These are phyloP conservation scores for Rhododendron ovatum DNA, from an alignment of 148 eudicot genomes.

Conservation along the genomic window DNA sequence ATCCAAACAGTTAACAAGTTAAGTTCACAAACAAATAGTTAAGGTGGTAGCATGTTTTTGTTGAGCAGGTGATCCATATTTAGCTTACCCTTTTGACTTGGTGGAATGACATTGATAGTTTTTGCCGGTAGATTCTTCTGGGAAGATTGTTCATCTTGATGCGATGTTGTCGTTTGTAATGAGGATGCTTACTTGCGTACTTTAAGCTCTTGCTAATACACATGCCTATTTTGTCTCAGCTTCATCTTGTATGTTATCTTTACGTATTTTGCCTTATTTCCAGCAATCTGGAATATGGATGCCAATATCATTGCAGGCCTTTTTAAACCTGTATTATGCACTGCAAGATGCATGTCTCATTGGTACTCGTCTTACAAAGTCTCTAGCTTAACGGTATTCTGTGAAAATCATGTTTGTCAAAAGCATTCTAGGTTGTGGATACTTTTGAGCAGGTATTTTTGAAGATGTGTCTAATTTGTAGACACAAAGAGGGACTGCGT, in stretches of 20 bases:
- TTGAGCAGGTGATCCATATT: not conserved
- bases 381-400: not conserved
- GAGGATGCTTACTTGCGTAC: not conserved
- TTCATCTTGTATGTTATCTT: not conserved
- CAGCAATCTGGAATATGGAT: not conserved
- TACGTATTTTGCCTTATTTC: not conserved
- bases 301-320: not conserved
- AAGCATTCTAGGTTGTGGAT: not conserved
- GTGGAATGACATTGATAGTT: not conserved
- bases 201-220: not conserved
- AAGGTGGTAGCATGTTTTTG: not conserved
- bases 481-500: not conserved
- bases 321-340: not conserved
- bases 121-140: not conserved
- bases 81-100: not conserved
- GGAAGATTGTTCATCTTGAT: not conserved
- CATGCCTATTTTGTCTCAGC: conserved; percentile 2
- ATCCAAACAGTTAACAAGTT: not conserved
- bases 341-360: not conserved
- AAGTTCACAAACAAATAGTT: not conserved
- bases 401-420: not conserved
- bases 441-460: not conserved
- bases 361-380: not conserved
- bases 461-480: not conserved
- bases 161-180: not conserved